phyloP scores from a whole-genome alignment of 2,329 filamentous ascomycete species.

The Penicillium digitatum region DNA sequence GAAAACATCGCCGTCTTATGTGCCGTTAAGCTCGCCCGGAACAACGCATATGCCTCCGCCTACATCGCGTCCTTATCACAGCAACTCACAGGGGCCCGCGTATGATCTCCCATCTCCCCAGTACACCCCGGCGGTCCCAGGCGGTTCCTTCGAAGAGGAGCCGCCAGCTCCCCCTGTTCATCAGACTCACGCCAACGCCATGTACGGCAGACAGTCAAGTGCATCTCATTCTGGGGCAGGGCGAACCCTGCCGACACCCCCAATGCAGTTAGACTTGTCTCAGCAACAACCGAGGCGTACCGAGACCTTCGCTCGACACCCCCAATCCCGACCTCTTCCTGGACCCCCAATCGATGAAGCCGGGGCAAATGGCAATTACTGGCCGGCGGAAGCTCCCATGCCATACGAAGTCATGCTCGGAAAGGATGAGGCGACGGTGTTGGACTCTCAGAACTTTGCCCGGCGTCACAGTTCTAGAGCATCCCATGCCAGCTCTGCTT shows the following conservation, averaged over 20 bases:
- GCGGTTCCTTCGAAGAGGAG: conserved; percentile 27
- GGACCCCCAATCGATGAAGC: conserved; percentile 51
- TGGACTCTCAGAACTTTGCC: conserved; percentile 31
- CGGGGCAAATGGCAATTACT: conserved; percentile 16
- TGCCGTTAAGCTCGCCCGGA: conserved; percentile 23
- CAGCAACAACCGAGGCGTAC: conserved; percentile 50
- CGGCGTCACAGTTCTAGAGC: conserved; percentile 27
- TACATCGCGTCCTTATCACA: conserved; percentile 24
- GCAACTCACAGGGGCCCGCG: conserved; percentile 20
- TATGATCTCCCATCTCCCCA: conserved; percentile 26
- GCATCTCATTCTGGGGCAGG: conserved; percentile 32
- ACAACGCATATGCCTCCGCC: conserved; percentile 14
- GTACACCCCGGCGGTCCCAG: conserved; percentile 17
- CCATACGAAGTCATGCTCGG: conserved; percentile 56
- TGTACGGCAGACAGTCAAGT: conserved; percentile 27
- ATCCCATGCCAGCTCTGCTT: conserved; percentile 21
- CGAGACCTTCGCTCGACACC: conserved; percentile 54
- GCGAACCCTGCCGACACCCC: conserved; percentile 46
- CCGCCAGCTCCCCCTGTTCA: conserved; percentile 36
- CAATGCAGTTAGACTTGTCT: conserved; percentile 50
- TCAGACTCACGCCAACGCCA: conserved; percentile 23
- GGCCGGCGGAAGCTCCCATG: conserved; percentile 13
- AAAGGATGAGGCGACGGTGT: conserved; percentile 54
- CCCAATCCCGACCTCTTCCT: conserved; percentile 56
- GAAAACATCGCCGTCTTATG: conserved; percentile 20